Conservation (phyloP, 2,329 filamentous ascomycete species). For the Curvularia lunata region DNA sequence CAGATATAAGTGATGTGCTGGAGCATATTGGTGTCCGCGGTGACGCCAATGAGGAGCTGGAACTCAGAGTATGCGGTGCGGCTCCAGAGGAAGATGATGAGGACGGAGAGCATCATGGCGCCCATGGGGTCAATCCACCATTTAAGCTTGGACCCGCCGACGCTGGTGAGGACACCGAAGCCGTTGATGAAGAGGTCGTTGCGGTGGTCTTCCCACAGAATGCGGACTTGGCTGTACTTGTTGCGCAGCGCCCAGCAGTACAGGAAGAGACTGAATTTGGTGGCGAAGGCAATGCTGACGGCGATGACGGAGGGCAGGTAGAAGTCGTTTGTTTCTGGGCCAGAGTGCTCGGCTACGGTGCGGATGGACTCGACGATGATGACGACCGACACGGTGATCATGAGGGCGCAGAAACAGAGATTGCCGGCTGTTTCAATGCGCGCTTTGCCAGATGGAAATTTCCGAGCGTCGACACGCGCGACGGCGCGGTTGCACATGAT, state of each 20-base stretch:
- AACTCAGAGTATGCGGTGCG: constrained; percentile 88
- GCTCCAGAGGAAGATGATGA: constrained; percentile 83
- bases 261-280: constrained; percentile 82
- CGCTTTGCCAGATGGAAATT: constrained; percentile 91
- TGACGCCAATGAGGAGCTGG: constrained; percentile 86
- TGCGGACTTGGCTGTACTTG: constrained; percentile 88
- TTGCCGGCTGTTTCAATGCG: constrained; percentile 95
- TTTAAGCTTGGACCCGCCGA: constrained; percentile 84
- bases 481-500: constrained; percentile 89
- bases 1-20: constrained; percentile 96
- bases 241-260: constrained; percentile 93
- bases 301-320: constrained; percentile 84
- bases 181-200: constrained; percentile 98
- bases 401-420: constrained; percentile 94
- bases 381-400: constrained; percentile 90
- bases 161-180: constrained; percentile 86
- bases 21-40: constrained; percentile 82
- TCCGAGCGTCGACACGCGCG: constrained; percentile 80
- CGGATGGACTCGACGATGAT: constrained; percentile 86
- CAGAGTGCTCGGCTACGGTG: constrained; percentile 64
- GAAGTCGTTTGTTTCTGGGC: constrained; percentile 65
- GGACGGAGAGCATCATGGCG: constrained; percentile 78
- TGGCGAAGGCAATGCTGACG: constrained; percentile 80
- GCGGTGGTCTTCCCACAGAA: constrained; percentile 95
- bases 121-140: constrained; percentile 98